A percentile compares a stretch with the other conserved stretches of the same genome.
Evolutionary conservation across 495 filamentous ascomycete species (phyloP).

Genomic region (Wilcoxina mikolae): DNA sequence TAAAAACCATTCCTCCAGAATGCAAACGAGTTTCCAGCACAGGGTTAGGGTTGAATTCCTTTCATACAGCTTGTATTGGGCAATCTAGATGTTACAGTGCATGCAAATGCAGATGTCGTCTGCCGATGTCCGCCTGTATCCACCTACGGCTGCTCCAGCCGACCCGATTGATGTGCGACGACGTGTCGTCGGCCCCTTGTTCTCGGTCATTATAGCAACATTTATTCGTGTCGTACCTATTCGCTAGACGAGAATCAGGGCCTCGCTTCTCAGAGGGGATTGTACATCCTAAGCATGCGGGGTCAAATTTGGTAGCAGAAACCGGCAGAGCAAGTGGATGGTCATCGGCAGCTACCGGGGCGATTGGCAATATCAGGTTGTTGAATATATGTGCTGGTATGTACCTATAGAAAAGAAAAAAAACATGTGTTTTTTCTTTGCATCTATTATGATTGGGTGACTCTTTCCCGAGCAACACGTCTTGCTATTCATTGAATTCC

Average conservation of each 20-base stretch:
- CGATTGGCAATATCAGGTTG: too few relatives aligned
- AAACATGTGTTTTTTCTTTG: too few relatives aligned
- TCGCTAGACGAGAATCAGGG: not conserved
- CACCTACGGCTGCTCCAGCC: not conserved
- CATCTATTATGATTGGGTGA: too few relatives aligned
- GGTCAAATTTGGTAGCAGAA: not conserved
- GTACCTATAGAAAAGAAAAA: too few relatives aligned
- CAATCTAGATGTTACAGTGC: not conserved
- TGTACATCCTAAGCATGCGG: not conserved
- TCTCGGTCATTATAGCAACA: not conserved
- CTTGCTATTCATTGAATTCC: too few relatives aligned
- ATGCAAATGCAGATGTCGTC: not conserved
- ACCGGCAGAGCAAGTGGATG: not conserved
- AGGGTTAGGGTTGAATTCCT: too few relatives aligned
- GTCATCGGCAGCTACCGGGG: too few relatives aligned
- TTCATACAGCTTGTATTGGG: too few relatives aligned
- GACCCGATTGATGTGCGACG: not conserved
- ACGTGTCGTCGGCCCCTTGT: not conserved
- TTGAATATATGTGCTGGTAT: too few relatives aligned
- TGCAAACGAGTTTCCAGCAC: too few relatives aligned
- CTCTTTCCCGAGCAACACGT: too few relatives aligned
- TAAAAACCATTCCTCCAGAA: too few relatives aligned
- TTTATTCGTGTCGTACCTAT: not conserved
- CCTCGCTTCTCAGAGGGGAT: not conserved
- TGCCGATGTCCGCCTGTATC: not conserved